These are phyloP conservation scores for Cercospora janseana DNA, from an alignment of 2,329 filamentous ascomycete species.

Conservation along the genomic window DNA sequence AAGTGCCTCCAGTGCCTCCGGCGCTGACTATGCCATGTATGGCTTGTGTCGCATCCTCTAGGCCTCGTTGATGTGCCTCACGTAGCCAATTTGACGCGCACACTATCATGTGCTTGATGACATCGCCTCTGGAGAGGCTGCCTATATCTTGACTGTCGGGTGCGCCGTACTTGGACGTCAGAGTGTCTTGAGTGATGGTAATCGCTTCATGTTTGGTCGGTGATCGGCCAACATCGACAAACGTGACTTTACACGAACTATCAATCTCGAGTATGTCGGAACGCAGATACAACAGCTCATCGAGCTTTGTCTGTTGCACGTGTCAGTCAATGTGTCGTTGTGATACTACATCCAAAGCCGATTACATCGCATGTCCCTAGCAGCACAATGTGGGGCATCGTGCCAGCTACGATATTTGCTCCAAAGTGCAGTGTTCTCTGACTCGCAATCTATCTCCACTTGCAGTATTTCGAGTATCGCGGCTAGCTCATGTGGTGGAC, in stretches of 20 bases:
- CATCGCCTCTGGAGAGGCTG: constrained; percentile 52
- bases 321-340: neutral
- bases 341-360: neutral
- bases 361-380: constrained; percentile 61
- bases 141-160: constrained; percentile 34
- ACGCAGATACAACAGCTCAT: constrained; percentile 57
- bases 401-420: neutral
- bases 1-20: constrained; percentile 62
- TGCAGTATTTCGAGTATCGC: no score
- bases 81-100: constrained; percentile 50
- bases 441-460: neutral
- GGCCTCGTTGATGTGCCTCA: constrained; percentile 26
- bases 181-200: constrained; percentile 44
- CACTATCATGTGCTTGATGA: constrained; percentile 56
- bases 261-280: constrained; percentile 43
- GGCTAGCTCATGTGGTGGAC: no score
- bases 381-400: constrained; percentile 48
- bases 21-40: constrained; percentile 55
- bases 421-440: neutral
- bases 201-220: constrained; percentile 48
- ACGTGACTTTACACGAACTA: constrained; percentile 40
- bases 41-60: constrained; percentile 22
- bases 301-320: constrained; percentile 52
- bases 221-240: constrained; percentile 58
- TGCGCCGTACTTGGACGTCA: constrained; percentile 41